Evolutionary conservation across 768 basidiomycete species (phyloP), one percentile per base, ranked within the genome.

Genomic region (Trametes meyenii): DNA sequence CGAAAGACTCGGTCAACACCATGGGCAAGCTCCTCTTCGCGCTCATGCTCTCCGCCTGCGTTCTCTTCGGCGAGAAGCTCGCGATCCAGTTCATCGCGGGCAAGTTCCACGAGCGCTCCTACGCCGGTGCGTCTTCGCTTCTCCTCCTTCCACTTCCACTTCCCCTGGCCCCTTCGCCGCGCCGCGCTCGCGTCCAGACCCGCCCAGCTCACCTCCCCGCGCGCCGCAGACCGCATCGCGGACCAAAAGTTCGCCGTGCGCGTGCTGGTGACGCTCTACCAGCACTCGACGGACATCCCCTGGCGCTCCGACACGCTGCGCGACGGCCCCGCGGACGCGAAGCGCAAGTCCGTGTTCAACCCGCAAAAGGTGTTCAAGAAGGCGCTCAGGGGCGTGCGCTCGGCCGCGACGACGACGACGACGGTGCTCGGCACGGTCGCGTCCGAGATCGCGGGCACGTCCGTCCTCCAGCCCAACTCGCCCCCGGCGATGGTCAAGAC

Each of bases 391-490:
- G 90, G 89, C 21, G 83, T 93, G 13, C 83, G 84, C 38, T 74
- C 75, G 35, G 92, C 85, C 17, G 93, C 92, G 4, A 90, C 89
- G 19, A 89, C 88, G 2, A 93, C 92, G 0, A 94, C 94, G 3
- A 92, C 92, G 21, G 83, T 81, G 0, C 74, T 87, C 16, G 85
- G 86, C 26, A 86, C 85, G 61, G 83, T 87, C 55, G 85, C 85
- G 8, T 80, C 77, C 17, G 83, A 86, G 68, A 85, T 86, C 66
- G 79, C 83, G 10, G 83, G 84, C 51, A 81, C 80, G 72, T 88
- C 87, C 40, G 83, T 95, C n/a, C 74, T 96, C 21, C 93, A 95
- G 72, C 94, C 94, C 43, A 94, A 95, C 70, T 92, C 90, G 0
- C 90, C 92, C 0, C 84, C 85, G 69, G 88, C 89, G 24, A 85